A percentile compares a stretch with the other conserved stretches of the same genome.
These are phyloP conservation scores for Hanseniaspora lindneri DNA, from an alignment of 805 yeast genomes.

Conservation along the genomic window DNA sequence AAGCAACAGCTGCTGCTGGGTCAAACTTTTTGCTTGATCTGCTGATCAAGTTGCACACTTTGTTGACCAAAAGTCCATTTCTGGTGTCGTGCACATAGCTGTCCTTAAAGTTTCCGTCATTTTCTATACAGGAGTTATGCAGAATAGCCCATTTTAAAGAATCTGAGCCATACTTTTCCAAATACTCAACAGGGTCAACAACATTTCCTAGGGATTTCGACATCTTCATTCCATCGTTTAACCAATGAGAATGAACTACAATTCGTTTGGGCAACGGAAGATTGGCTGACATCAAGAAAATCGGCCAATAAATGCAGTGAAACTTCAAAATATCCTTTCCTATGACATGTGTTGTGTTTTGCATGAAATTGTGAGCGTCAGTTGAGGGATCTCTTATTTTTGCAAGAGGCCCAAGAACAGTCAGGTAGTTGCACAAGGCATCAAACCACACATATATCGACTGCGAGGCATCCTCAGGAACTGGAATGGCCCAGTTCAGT, in stretches of 20 bases:
- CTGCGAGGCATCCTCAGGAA: constrained; percentile 69
- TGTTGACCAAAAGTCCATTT: constrained; percentile 54
- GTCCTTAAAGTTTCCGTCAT: constrained; percentile 71
- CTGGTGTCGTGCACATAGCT: constrained; percentile 41
- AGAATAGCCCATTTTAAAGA: constrained; percentile 62
- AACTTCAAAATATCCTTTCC: constrained; percentile 88
- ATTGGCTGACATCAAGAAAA: constrained; percentile 73
- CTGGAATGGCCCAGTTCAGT: constrained; percentile 79
- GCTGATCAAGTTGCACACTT: constrained; percentile 67
- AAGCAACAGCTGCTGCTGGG: constrained; percentile 35
- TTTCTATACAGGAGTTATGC: constrained; percentile 60
- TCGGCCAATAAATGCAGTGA: constrained; percentile 92
- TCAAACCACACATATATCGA: constrained; percentile 94
- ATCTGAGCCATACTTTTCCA: constrained; percentile 56
- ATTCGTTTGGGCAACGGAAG: constrained; percentile 58
- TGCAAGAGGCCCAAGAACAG: constrained; percentile 41
- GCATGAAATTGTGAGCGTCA: constrained; percentile 19
- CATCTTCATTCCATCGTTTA: constrained; percentile 82
- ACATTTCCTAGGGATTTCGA: constrained; percentile 87
- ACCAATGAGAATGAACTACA: constrained; percentile 91
- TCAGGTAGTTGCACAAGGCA: constrained; percentile 75
- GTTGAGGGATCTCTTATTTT: constrained; percentile 33
- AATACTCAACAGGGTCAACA: constrained; percentile 70
- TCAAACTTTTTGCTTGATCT: constrained; percentile 60
- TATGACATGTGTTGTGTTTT: constrained; percentile 56